These are phyloP conservation scores for Aureobasidium sp. DNA, from an alignment of 2,329 filamentous ascomycete species.

Conservation along the genomic window DNA sequence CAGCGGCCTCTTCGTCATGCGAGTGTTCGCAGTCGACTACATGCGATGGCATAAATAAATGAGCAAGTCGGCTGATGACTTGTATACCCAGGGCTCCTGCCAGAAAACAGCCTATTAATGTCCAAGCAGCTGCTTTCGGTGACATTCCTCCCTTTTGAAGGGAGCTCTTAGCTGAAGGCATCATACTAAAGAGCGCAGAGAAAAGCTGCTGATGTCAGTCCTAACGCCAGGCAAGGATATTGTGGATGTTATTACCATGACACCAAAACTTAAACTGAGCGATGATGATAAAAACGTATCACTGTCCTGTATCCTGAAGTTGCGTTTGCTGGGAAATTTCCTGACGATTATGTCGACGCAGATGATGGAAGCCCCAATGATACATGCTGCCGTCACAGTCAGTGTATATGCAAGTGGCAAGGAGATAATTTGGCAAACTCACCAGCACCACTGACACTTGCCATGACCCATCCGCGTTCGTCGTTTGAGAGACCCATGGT, in stretches of 20 bases:
- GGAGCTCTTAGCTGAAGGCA: conserved; percentile 77
- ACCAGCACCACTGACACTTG: conserved; percentile 72
- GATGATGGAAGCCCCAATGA: conserved; percentile 74
- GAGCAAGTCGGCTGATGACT: conserved; percentile 62
- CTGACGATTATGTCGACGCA: conserved; percentile 75
- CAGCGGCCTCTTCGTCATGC: conserved; percentile 50
- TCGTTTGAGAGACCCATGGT: conserved; percentile 61
- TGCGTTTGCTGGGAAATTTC: conserved; percentile 61
- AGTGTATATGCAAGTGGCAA: not conserved
- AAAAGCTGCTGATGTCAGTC: conserved; percentile 57
- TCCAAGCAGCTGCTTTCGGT: conserved; percentile 58
- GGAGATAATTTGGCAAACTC: conserved; percentile 20
- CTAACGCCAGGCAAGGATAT: not conserved
- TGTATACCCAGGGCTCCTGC: conserved; percentile 70
- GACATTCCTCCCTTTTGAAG: conserved; percentile 62
- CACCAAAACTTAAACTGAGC: conserved; percentile 85
- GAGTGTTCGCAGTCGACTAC: conserved; percentile 74
- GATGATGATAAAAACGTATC: conserved; percentile 82
- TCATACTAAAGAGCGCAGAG: conserved; percentile 86
- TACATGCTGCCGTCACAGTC: conserved; percentile 36
- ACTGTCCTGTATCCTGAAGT: conserved; percentile 84
- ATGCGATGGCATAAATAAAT: conserved; percentile 68
- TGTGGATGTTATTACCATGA: conserved; percentile 62
- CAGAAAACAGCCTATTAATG: conserved; percentile 63
- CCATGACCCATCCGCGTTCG: conserved; percentile 88